Percentiles rank a stretch among this genome's conserved stretches.
These are phyloP conservation scores for Quercus parvula DNA, from an alignment of 306 rosid genomes.

Conservation along the genomic window DNA sequence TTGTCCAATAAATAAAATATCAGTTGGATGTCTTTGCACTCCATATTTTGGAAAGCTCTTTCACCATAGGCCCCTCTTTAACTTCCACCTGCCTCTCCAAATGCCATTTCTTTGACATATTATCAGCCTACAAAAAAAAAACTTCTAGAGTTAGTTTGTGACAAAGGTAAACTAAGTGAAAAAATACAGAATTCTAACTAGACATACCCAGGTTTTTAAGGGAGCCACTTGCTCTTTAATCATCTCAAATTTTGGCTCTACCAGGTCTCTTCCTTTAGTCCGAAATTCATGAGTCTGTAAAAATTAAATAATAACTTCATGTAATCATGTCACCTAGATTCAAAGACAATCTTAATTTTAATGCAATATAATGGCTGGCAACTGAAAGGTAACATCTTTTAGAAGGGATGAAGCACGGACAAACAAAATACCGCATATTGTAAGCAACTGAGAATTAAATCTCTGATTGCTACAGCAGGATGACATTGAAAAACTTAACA, in stretches of 20 bases:
- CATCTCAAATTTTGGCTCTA: slow-evolving; percentile 59
- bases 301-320: slow-evolving; percentile 12
- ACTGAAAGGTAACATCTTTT: background rate
- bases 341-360: slow-evolving; percentile 1
- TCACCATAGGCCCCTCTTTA: slow-evolving; percentile 66
- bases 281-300: slow-evolving; percentile 59
- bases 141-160: slow-evolving; percentile 19
- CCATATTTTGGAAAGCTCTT: slow-evolving; percentile 56
- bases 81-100: slow-evolving; percentile 48
- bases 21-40: slow-evolving; percentile 51
- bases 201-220: slow-evolving; percentile 64
- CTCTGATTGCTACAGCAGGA: background rate
- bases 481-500: background rate
- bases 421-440: background rate
- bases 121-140: slow-evolving; percentile 59
- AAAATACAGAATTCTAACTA: background rate
- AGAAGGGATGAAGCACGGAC: background rate
- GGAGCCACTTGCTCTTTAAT: slow-evolving; percentile 57
- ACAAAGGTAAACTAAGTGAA: slow-evolving; percentile 2
- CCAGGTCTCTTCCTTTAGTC: slow-evolving; percentile 53
- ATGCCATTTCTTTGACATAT: slow-evolving; percentile 67
- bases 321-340: slow-evolving; percentile 13
- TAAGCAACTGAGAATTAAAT: background rate
- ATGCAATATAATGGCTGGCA: slow-evolving; percentile 1
- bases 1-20: background rate